Evolutionary conservation across 208 protist species (phyloP), one percentile per base, ranked within the genome.

Genomic region (Blastocrithidia nonstop): DNA sequence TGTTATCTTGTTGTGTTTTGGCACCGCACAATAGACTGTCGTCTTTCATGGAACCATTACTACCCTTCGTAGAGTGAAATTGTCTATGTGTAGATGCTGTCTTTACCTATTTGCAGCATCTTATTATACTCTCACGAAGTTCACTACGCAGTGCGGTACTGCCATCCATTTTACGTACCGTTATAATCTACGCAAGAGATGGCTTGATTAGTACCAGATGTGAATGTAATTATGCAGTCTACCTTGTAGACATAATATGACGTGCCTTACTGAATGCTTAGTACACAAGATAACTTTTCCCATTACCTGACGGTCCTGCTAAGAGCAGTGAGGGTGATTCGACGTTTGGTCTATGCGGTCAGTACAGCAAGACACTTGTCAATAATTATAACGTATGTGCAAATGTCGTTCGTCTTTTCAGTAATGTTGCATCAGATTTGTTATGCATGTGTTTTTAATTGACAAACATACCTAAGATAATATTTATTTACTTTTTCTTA

Each of bases 261-360:
- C n/a, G n/a, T n/a, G n/a, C n/a, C n/a, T n/a, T n/a, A n/a, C n/a
- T n/a, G n/a, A n/a, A n/a, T n/a, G n/a, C n/a, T n/a, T 37, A 11
- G 2, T 46, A 45, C 6, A 81, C 45, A 1, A 78, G 59, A 46
- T 75, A 48, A 15, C 66, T 79, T 43, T 88, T 88, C 23, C 78
- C 78, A 32, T 74, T 84, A 0, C 61, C 57, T 6, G 71, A 53
- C 1, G 73, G 62, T 0, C 73, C 68, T 26, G 62, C 63, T 4
- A 88, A 54, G 9, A 88, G 58, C 11, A 88, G 0, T 0, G 73
- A 79, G 0, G 60, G 60, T 8, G 43, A 57, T 16, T 45, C 39
- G 23, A 39, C 20, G 31, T 73, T 45, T 1, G 62, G 51, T 1
- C 29, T 27, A 32, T 66, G 54, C 5, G 72, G 67, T 72, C 77